Conservation (phyloP, 2,329 filamentous ascomycete genomes). For the Calycina herbarum region DNA sequence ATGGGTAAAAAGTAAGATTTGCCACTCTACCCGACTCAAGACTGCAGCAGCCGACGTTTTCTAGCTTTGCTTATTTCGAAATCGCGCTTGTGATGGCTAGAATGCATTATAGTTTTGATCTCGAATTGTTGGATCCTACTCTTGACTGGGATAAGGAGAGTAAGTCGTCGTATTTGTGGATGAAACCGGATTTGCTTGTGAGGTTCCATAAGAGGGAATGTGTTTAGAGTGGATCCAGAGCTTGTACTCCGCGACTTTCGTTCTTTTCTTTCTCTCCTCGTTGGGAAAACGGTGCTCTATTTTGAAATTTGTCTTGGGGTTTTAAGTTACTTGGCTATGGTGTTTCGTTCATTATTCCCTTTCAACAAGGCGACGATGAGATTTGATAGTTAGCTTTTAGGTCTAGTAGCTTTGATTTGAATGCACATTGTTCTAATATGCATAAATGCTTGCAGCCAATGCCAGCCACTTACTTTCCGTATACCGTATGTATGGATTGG, state of each 20-base stretch:
- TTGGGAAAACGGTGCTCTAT: too few relatives aligned
- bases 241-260: too few relatives aligned
- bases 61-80: conserved; percentile 1
- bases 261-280: too few relatives aligned
- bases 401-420: background rate
- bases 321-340: background rate
- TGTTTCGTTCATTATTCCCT: background rate
- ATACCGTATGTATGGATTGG: too few relatives aligned
- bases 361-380: background rate
- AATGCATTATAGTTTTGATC: conserved; percentile 21
- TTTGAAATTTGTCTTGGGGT: background rate
- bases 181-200: conserved; percentile 21
- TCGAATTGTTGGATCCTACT: conserved; percentile 19
- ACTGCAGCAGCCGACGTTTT: background rate
- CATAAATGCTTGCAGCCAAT: too few relatives aligned
- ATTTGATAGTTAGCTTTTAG: background rate
- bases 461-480: too few relatives aligned
- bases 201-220: background rate
- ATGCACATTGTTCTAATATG: background rate
- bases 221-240: background rate
- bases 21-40: too few relatives aligned
- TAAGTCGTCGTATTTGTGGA: conserved; percentile 32
- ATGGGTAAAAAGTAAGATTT: conserved; percentile 32
- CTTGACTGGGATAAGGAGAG: conserved; percentile 33
- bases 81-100: conserved; percentile 24